phyloP scores from a whole-genome alignment of 2,329 filamentous ascomycete species.

The Pyrenophora seminiperda region DNA sequence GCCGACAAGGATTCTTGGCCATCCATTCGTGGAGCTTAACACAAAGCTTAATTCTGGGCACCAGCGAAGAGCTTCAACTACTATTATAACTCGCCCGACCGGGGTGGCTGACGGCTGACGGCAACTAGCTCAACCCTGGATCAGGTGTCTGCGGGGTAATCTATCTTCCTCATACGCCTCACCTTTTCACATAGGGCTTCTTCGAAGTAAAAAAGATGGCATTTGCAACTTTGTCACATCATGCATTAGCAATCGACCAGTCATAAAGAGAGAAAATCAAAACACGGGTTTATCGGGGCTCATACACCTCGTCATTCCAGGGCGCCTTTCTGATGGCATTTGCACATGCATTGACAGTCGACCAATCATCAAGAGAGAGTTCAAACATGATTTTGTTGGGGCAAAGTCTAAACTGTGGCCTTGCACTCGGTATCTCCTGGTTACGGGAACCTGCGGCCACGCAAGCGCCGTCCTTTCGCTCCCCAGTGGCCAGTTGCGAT shows the following conservation, averaged over 20 bases:
- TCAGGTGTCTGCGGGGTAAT: conserved; percentile 32
- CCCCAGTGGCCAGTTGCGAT: conserved; percentile 7
- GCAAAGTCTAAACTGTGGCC: not conserved
- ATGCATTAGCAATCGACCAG: no score
- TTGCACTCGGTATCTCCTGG: conserved; percentile 6
- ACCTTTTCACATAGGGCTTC: not conserved
- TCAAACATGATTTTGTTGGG: not conserved
- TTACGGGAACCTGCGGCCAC: conserved; percentile 16
- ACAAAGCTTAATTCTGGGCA: conserved; percentile 32
- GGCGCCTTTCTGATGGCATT: no score
- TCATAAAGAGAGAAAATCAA: no score
- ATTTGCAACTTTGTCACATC: not conserved
- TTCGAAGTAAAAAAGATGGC: not conserved
- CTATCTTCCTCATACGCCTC: not conserved
- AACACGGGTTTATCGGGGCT: no score
- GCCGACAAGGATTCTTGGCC: conserved; percentile 34
- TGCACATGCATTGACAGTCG: not conserved
- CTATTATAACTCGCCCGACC: conserved; percentile 9
- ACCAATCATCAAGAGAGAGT: not conserved
- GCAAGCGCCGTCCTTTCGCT: conserved; percentile 14
- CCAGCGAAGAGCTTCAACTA: conserved; percentile 23
- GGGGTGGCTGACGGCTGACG: conserved; percentile 36
- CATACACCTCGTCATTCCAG: no score
- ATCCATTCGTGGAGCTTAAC: conserved; percentile 28
- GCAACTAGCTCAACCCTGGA: conserved; percentile 23